Evolutionary conservation across 2,329 filamentous ascomycete species (phyloP), one percentile per base, ranked within the genome.

Genomic region (Colletotrichum tamarilloi): DNA sequence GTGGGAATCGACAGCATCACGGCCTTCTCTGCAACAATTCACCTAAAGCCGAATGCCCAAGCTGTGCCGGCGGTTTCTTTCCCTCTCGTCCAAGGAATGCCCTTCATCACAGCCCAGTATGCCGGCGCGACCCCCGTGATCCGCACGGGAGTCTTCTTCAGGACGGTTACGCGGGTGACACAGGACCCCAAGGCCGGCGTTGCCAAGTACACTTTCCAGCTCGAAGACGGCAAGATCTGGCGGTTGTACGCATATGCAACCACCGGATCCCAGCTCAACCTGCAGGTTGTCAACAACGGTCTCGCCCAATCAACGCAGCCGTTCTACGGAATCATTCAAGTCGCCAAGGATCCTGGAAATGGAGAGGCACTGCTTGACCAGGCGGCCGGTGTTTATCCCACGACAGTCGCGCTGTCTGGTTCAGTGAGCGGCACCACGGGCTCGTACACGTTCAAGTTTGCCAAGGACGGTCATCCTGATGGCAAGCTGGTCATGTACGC

Each of bases 61-160:
- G 86, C 88, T 8, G 81, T 85, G 1, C 89, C 92, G 0, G 86
- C 88, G 1, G 88, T 98, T 24, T 92, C 90, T 0, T 95, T 97
- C 76, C 95, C 95, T 0, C 80, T 98, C 8, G 91, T 97, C 0
- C 96, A 98, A 79, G 97, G 97, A 12, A 97, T 97, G 91, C 92
- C 91, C 0, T 97, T 95, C 77, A 86, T 98, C 22, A 98, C 95
- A 5, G 95, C 88, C 0, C 82, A 93, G 22, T 98, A 95, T 82
- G 87, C 87, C 67, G 90, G 91, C 35, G 87, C 91, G 0, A 92
- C 90, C 8, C 96, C 96, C 0, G 79, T 92, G 4, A 87, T 98
- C 56, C 91, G 95, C 77, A 93, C 92, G 26, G 91, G 91, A 1
- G 89, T 97, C 1, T 93, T 92, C 73, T 97, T 96, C 85, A 87